Evolutionary conservation across 2,329 filamentous ascomycete species (phyloP).

Genomic region (Bipolaris bicolor): DNA sequence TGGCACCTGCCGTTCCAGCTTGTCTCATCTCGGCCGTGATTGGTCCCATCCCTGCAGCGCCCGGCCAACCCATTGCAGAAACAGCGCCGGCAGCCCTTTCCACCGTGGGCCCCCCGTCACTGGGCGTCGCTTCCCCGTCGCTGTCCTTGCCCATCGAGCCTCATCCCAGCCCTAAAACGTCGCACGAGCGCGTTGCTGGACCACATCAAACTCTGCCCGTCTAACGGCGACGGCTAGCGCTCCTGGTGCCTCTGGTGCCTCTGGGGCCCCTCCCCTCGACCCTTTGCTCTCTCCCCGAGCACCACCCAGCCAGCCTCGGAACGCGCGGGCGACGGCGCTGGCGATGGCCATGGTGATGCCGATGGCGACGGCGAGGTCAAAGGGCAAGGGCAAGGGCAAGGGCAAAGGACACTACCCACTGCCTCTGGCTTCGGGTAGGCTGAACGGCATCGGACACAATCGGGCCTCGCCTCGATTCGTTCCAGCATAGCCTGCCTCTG

Average conservation of each 20-base stretch:
- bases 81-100: conserved; percentile 8
- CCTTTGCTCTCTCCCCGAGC: no score
- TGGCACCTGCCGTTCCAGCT: conserved; percentile 22
- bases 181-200: conserved; percentile 7
- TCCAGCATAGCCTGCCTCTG: not conserved
- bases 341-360: no score
- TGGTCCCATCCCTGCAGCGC: conserved; percentile 6
- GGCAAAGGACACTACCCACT: no score
- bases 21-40: not conserved
- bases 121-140: no score
- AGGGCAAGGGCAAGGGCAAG: no score
- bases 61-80: conserved; percentile 12
- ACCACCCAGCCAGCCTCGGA: no score
- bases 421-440: no score
- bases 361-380: no score
- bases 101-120: conserved; percentile 3
- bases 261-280: no score
- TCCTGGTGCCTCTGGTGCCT: no score
- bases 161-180: conserved; percentile 8
- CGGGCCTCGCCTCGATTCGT: not conserved
- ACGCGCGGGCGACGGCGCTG: no score
- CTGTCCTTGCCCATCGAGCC: conserved; percentile 1
- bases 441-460: not conserved
- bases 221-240: no score
- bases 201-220: not conserved